Evolutionary conservation across 2,329 filamentous ascomycete genomes (phyloP), one percentile per base, ranked within the genome.

Genomic region (Epichloe gansuensis): DNA sequence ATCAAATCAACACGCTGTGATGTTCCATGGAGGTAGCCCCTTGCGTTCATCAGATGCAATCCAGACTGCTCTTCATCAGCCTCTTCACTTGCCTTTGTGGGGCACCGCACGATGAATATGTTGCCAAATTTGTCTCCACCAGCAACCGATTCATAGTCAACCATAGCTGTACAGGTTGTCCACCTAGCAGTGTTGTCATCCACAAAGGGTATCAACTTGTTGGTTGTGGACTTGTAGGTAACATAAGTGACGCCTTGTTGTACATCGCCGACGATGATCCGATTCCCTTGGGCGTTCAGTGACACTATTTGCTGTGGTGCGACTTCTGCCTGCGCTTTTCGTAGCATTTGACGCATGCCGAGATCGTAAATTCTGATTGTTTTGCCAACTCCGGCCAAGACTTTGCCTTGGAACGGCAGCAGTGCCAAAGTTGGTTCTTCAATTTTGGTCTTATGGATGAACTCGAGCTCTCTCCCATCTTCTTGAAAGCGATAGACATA

Each of bases 41-140:
- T 82, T 55, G 94, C 89, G 61, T 98, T 90, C 31, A 88, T 77
- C n/a, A 98, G 79, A 68, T 96, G 90, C 3, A 89, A 82, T 13
- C 90, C 91, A 3, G 88, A 87, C 46, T 88, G 88, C 55, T 95
- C 88, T 66, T 96, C 93, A 61, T 98, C 93, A 0, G 89, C 86
- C 65, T 94, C 88, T 58, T 89, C 84, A 39, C 88, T 95, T 7
- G 85, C 83, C 66, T 95, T 93, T 54, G 83, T 74, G 0, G 91
- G 89, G 61, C 87, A 93, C 47, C 93, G 85, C 34, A 98, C 76
- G 44, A 98, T 80, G 84, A 89, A 98, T 15, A 98, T 70, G 61
- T 98, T 98, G 55, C 93, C 94, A 58, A 98, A 99, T 65, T 96
- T 97, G 72, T 99, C 93, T 38, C 91, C 91, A 38, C 91, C 93